These are phyloP conservation scores for Obelidium mucronatum DNA, from an alignment of 192 early-diverging fungal genomes.

Conservation along the genomic window DNA sequence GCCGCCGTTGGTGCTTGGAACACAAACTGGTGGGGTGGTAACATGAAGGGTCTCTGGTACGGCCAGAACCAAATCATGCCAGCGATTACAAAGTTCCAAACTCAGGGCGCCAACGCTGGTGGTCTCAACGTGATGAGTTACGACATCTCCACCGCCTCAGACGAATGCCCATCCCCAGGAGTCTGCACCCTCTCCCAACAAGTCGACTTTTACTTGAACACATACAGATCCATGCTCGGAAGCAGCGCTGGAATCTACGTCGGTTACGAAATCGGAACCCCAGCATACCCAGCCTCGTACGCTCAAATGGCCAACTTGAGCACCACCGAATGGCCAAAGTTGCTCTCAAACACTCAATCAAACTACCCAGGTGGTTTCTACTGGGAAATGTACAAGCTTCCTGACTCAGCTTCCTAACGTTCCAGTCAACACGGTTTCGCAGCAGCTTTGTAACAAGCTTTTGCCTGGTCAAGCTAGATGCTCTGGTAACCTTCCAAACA, in stretches of 20 bases:
- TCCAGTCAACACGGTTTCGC: not conserved
- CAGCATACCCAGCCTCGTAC: not conserved
- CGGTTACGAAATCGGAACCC: constrained; percentile 16
- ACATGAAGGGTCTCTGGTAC: constrained; percentile 18
- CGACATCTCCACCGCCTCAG: not conserved
- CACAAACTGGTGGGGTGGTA: constrained; percentile 10
- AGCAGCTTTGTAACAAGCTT: not conserved
- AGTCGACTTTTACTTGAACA: constrained; percentile 11
- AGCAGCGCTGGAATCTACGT: constrained; percentile 3
- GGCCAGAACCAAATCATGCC: not conserved
- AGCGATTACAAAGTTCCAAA: not conserved
- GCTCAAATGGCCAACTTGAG: not conserved
- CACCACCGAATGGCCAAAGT: not conserved
- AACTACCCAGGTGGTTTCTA: constrained; percentile 6
- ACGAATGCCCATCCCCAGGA: not conserved
- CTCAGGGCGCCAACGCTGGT: constrained; percentile 8
- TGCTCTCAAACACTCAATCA: constrained; percentile 1
- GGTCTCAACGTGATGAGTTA: constrained; percentile 9
- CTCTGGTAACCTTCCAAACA: not conserved
- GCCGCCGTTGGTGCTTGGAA: not conserved
- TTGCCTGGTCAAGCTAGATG: constrained; percentile 2
- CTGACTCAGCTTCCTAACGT: constrained; percentile 3
- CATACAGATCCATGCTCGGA: not conserved
- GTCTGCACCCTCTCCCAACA: not conserved
- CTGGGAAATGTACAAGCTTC: constrained; percentile 20